Base-by-base conservation (phyloP, 345 rosid species). In the Acer yangbiense region DNA sequence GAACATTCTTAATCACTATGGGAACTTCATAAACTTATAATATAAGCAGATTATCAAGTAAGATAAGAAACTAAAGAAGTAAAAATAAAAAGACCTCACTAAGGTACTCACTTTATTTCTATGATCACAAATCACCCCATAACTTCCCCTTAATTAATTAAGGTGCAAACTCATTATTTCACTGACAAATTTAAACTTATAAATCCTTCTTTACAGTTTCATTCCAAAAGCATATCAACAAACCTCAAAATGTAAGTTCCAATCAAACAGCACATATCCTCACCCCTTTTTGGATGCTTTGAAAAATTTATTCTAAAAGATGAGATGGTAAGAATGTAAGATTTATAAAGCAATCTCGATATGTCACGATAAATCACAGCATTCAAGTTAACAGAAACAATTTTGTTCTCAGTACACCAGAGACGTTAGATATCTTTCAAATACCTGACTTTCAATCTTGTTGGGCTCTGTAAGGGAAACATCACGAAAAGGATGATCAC, bases 381-480 rank as follows among this genome's bases (percentile, higher is more conserved):
- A 76, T 18, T 65, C 35, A 68, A 3, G 50, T 66, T 58, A 73
- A 46, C 62, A 71, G 65, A 50, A 55, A 65, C 3, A 41, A 21
- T 55, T 65, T 52, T 52, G 5, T 67, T 55, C 65, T 66, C 41
- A 16, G 25, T 21, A 21, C 43, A 67, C 68, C 67, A 52, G 23
- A 68, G 52, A 29, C 2, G n/a, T 20, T 6, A 0, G 11, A 32
- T 1, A 20, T 0, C 8, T 17, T 65, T 21, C 27, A 72, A 20
- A 69, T 80, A 89, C 94, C 94, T 89, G 91, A 72, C 83, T 82
- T 32, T 83, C 90, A 78, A 81, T 82, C 74, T 81, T 81, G n/a
- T 72, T 83, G 63, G 87, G 87, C 80, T 80, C 88, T 14, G 70
- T 23, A 69, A 64, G 72, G 58, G 89, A 83, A 75, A 82, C 75